Percentiles rank a stretch among this genome's conserved stretches.
Conservation (phyloP, 1,139 yeast genomes). For the Candida tunisiensis region DNA sequence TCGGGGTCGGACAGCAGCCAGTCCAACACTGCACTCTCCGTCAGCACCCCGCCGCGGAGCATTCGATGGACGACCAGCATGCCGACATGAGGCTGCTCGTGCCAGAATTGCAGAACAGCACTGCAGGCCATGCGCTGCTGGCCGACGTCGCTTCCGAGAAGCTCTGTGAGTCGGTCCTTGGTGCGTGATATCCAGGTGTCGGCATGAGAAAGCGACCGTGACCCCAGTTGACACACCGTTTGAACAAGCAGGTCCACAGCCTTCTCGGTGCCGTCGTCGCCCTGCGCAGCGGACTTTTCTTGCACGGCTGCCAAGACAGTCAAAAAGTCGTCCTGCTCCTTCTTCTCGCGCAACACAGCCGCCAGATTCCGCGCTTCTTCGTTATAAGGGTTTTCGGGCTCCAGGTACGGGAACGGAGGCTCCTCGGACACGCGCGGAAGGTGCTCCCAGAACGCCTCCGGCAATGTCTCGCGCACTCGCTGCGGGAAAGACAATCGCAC, state of each 20-base stretch:
- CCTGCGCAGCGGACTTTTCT: constrained; percentile 11
- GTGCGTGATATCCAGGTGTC: constrained; percentile 50
- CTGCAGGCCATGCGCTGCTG: constrained; percentile 16
- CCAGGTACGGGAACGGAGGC: constrained; percentile 25
- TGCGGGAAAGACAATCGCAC: constrained; percentile 57
- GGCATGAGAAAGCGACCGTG: constrained; percentile 79
- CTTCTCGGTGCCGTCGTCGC: constrained; percentile 14
- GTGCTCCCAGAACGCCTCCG: constrained; percentile 52
- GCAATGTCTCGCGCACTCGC: constrained; percentile 60
- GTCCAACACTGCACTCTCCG: constrained; percentile 27
- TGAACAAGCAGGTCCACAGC: constrained; percentile 43
- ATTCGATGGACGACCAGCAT: constrained; percentile 33
- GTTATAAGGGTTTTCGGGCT: constrained; percentile 20
- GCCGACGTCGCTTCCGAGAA: constrained; percentile 17
- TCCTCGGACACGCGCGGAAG: constrained; percentile 29
- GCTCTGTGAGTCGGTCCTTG: constrained; percentile 31
- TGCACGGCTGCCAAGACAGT: constrained; percentile 19
- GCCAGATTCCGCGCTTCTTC: constrained; percentile 18
- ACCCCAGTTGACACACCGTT: constrained; percentile 67
- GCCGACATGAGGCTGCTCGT: constrained; percentile 67
- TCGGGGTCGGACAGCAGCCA: constrained; percentile 3
- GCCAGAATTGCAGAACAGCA: constrained; percentile 60
- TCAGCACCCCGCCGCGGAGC: constrained; percentile 22
- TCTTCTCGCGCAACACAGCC: constrained; percentile 13
- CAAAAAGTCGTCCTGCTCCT: constrained; percentile 19